Evolutionary conservation across 139 green algal genomes (phyloP).

Genomic region (Volvox reticuliferus): DNA sequence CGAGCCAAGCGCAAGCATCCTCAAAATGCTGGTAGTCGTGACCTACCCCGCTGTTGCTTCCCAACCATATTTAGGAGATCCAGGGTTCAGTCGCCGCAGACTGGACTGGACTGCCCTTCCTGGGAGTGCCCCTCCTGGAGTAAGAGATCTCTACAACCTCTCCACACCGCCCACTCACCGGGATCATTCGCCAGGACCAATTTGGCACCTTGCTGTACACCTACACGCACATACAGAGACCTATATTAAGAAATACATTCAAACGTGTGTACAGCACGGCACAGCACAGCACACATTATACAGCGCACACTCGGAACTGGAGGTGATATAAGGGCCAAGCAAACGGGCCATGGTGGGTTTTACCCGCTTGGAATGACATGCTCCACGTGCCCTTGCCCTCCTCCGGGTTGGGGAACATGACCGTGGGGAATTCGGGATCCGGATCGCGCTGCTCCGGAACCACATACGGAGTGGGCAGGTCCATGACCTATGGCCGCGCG

Average conservation of each 20-base stretch:
- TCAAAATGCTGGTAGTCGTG: too few relatives aligned
- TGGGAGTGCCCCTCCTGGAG: too few relatives aligned
- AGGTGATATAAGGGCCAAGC: background rate
- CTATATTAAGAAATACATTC: too few relatives aligned
- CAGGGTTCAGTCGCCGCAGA: too few relatives aligned
- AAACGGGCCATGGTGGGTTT: background rate
- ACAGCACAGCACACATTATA: background rate
- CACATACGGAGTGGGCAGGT: constrained; percentile 65
- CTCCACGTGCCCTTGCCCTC: constrained; percentile 80
- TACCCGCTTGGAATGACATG: constrained; percentile 68
- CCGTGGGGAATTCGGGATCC: constrained; percentile 84
- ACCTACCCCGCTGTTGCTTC: too few relatives aligned
- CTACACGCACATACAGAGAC: constrained; percentile 13
- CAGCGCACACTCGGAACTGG: background rate
- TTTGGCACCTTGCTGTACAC: constrained; percentile 30
- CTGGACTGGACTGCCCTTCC: too few relatives aligned
- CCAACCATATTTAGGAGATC: too few relatives aligned
- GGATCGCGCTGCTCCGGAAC: constrained; percentile 73
- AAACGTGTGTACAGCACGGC: background rate
- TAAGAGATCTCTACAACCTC: background rate
- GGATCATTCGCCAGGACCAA: constrained; percentile 86
- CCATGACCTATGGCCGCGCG: constrained; percentile 51
- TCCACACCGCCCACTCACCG: constrained; percentile 57
- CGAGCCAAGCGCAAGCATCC: too few relatives aligned
- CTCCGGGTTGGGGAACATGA: constrained; percentile 85